Percentiles rank a stretch among this genome's conserved stretches.
Evolutionary conservation across 495 filamentous ascomycete species (phyloP).

Genomic region (Durotheca rogersii): DNA sequence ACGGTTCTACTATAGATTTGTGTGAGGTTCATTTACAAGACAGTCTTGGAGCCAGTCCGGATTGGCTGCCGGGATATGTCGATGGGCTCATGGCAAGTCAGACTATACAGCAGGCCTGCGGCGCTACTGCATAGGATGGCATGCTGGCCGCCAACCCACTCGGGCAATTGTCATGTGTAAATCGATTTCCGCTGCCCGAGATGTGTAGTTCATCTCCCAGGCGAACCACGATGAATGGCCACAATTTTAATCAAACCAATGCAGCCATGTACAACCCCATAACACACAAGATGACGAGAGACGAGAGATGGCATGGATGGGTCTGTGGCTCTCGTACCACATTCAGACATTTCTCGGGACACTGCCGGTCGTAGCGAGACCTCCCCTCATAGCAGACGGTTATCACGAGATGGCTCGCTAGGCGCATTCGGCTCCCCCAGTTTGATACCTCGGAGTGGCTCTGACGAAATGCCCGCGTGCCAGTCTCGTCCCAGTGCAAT

Average conservation of each 20-base stretch:
- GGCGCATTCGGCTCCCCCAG: too few species aligned
- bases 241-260: constrained; percentile 14
- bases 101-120: constrained; percentile 26
- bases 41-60: constrained; percentile 9
- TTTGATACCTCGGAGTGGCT: constrained; percentile 4
- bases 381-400: constrained; percentile 25
- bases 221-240: constrained; percentile 20
- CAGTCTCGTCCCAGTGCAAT: too few species aligned
- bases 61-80: constrained; percentile 16
- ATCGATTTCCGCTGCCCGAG: constrained; percentile 23
- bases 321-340: constrained; percentile 14
- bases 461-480: constrained; percentile 13
- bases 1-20: constrained; percentile 17
- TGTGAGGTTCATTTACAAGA: constrained; percentile 28
- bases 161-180: constrained; percentile 26
- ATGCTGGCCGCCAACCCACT: constrained; percentile 8
- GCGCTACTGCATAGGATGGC: constrained; percentile 29
- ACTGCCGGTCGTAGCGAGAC: constrained; percentile 15
- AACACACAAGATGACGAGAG: constrained; percentile 17
- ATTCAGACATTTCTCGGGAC: constrained; percentile 1
- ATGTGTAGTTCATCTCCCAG: constrained; percentile 31
- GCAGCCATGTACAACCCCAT: constrained; percentile 21
- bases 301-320: constrained; percentile 15
- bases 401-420: constrained; percentile 30
- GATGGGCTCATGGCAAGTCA: constrained; percentile 16